Evolutionary conservation across 768 basidiomycete genomes (phyloP), one percentile per base, ranked within the genome.

Genomic region (Wakefieldia striispora): DNA sequence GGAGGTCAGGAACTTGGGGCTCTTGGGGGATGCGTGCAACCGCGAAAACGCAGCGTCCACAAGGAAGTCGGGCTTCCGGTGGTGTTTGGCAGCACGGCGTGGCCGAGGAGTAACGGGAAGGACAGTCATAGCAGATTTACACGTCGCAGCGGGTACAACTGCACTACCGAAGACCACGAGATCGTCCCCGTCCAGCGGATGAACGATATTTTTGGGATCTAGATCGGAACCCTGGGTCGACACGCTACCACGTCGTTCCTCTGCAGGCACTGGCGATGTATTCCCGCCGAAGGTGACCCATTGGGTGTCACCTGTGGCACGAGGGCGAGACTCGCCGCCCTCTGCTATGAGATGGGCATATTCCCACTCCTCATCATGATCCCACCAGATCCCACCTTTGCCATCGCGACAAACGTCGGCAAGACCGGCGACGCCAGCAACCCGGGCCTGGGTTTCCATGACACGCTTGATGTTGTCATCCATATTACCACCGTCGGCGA

Each of bases 311-410:
- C 64, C 63, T 19, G 53, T 57, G 29, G 59, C 59, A 21, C 45
- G 51, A 36, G 60, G 55, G 21, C 54, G 50, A 51, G 57, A 53
- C 26, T 60, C n/a, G n/a, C n/a, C 65, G 12, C 70, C 63, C 21
- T 70, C 73, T 38, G 66, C 70, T 26, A 89, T 73, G 9, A 89
- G 75, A 49, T 80, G 82, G 13, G 75, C 71, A 54, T 82, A 86
- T 59, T 89, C 87, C 75, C 77, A 73, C 58, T 83, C 79, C 63
- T 89, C 87, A 11, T 85, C 84, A 46, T 76, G 78, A 56, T 89
- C 87, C 73, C 78, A 76, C 84, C 86, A 89, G 13, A 88, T 45
- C 0, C 80, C 78, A 20, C 84, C 85, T 21, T 75, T 71, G 0
- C 68, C 81, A 47, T 88, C 85, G 16, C 81, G 74, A 65, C 79